Conservation (phyloP, 441 rosid species). For the Populus trichocarpa region DNA sequence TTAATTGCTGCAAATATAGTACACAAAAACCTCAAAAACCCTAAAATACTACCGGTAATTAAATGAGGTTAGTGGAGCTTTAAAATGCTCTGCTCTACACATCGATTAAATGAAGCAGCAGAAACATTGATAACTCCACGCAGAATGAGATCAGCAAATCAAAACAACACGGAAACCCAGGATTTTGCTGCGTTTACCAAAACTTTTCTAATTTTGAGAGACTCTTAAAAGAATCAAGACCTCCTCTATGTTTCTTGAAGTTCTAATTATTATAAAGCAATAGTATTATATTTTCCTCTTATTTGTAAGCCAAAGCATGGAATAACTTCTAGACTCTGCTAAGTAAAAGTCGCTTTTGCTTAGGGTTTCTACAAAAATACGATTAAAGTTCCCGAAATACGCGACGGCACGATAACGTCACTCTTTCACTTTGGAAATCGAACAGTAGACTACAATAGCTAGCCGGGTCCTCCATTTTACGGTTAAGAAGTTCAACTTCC, state of each 20-base stretch:
- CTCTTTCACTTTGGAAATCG: constrained; percentile 17
- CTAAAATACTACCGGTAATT: neutral
- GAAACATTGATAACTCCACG: neutral
- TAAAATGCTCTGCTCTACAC: neutral
- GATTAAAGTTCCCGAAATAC: constrained; percentile 40
- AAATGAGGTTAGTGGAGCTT: neutral
- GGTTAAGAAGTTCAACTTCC: neutral
- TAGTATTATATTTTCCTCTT: constrained; percentile 17
- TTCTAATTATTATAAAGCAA: constrained; percentile 26
- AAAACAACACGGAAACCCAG: constrained; percentile 28
- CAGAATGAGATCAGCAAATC: constrained; percentile 22
- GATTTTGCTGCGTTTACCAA: constrained; percentile 16
- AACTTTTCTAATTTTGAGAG: constrained; percentile 18
- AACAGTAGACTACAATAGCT: constrained; percentile 13
- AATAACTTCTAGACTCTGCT: constrained; percentile 57
- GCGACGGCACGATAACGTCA: constrained; percentile 41
- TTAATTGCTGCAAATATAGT: neutral
- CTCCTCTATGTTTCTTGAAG: neutral
- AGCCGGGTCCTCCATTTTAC: constrained; percentile 23
- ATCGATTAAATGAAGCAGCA: neutral
- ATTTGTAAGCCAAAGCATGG: constrained; percentile 43
- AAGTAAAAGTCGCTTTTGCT: constrained; percentile 46
- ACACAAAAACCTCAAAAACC: neutral
- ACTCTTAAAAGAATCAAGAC: constrained; percentile 12
- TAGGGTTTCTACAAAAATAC: constrained; percentile 29